Evolutionary conservation across 2,329 filamentous ascomycete genomes (phyloP).

Genomic region (Cytospora chrysosperma): DNA sequence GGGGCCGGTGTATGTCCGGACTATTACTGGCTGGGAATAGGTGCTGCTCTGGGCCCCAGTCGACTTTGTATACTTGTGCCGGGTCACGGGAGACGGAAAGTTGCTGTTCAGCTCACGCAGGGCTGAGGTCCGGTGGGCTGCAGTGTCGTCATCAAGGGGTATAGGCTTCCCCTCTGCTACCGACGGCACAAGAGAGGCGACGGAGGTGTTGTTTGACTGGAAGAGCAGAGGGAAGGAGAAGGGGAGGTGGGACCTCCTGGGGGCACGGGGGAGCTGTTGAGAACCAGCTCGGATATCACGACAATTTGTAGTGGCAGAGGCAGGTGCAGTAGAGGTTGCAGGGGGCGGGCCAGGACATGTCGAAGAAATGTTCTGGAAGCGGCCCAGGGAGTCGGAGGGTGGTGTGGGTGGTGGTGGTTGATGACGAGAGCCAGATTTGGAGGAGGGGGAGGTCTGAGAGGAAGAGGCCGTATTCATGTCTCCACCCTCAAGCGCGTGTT

Average conservation of each 20-base stretch:
- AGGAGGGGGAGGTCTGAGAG: slow-evolving; percentile 18
- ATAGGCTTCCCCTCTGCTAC: slow-evolving; percentile 57
- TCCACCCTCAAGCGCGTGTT: slow-evolving; percentile 25
- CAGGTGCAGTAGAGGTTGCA: slow-evolving; percentile 27
- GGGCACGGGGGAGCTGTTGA: slow-evolving; percentile 27
- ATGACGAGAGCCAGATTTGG: slow-evolving; percentile 13
- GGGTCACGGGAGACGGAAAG: slow-evolving; percentile 47
- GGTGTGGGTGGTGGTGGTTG: slow-evolving; percentile 21
- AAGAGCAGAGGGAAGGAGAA: slow-evolving; percentile 50
- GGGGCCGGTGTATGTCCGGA: slow-evolving; percentile 60
- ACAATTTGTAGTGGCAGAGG: slow-evolving; percentile 26
- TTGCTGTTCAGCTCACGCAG: slow-evolving; percentile 59
- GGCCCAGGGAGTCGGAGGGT: slow-evolving; percentile 17
- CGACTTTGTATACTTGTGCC: slow-evolving; percentile 57
- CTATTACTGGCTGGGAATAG: slow-evolving; percentile 65
- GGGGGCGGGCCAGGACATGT: slow-evolving; percentile 17
- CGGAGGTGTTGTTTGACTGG: slow-evolving; percentile 47
- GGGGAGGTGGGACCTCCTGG: slow-evolving; percentile 40
- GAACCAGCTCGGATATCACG: slow-evolving; percentile 24
- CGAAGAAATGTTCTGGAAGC: slow-evolving; percentile 13
- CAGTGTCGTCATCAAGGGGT: slow-evolving; percentile 55
- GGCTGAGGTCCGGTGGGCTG: slow-evolving; percentile 57
- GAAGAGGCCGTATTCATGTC: slow-evolving; percentile 24
- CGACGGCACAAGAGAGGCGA: slow-evolving; percentile 52
- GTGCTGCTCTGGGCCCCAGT: slow-evolving; percentile 56